Conservation (phyloP, 1,284 basidiomycete species). For the Bondarzewia mesenterica region DNA sequence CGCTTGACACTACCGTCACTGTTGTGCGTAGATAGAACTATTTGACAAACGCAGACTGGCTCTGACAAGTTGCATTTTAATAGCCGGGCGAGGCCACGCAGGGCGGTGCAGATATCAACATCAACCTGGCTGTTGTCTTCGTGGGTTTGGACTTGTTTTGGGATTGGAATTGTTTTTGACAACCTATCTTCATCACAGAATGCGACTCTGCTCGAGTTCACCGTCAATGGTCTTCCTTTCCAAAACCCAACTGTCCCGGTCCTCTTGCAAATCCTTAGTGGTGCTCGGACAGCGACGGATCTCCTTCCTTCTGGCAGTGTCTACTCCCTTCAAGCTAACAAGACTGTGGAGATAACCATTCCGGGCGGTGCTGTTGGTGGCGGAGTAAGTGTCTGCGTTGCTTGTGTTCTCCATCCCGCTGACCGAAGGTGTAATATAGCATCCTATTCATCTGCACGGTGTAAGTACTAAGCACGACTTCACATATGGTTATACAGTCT, state of each 20-base stretch:
- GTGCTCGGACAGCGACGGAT: conserved; percentile 19
- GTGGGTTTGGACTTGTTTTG: conserved; percentile 15
- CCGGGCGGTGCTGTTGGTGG: conserved; percentile 20
- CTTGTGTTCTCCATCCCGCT: not conserved
- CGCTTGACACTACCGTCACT: not conserved
- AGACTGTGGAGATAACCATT: conserved; percentile 27
- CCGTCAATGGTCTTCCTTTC: conserved; percentile 21
- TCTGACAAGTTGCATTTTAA: too few relatives aligned
- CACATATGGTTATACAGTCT: too few relatives aligned
- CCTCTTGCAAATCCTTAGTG: conserved; percentile 30
- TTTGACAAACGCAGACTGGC: too few relatives aligned
- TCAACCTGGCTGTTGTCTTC: conserved; percentile 19
- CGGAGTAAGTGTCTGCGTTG: conserved; percentile 18
- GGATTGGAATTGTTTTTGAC: not conserved
- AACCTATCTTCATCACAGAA: not conserved
- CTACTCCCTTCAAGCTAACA: conserved; percentile 20
- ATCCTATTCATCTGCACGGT: conserved; percentile 33
- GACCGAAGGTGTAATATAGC: conserved; percentile 9
- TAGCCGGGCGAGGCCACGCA: conserved; percentile 19
- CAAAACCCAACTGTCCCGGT: conserved; percentile 22
- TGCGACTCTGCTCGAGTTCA: conserved; percentile 7
- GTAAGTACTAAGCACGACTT: conserved; percentile 14
- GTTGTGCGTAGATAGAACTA: too few relatives aligned
- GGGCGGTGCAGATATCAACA: conserved; percentile 21
- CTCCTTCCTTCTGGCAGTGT: conserved; percentile 24